A percentile compares a stretch with the other conserved stretches of the same genome.
These are phyloP conservation scores for Huntiella abstrusa DNA, from an alignment of 2,329 filamentous ascomycete species.

Conservation along the genomic window DNA sequence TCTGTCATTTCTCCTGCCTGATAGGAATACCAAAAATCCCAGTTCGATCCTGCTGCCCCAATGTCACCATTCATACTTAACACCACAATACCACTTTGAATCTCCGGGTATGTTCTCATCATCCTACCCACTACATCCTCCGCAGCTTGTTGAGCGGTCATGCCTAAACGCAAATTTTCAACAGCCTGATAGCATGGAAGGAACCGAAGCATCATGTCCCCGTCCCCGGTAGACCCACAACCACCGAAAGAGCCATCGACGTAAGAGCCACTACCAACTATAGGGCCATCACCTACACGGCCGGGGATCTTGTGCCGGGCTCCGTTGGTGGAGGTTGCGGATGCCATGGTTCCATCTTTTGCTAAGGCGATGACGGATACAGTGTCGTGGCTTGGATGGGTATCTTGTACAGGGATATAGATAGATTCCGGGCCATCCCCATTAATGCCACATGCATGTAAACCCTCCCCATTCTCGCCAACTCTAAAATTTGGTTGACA, in stretches of 20 bases:
- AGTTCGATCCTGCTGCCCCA: slow-evolving; percentile 31
- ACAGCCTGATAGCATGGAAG: slow-evolving; percentile 39
- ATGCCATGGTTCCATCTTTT: slow-evolving; percentile 27
- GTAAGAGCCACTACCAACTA: slow-evolving; percentile 34
- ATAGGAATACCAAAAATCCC: slow-evolving; percentile 35
- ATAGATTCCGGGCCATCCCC: neutral
- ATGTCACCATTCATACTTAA: slow-evolving; percentile 29
- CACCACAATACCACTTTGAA: slow-evolving; percentile 32
- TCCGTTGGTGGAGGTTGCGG: slow-evolving; percentile 37
- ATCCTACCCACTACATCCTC: slow-evolving; percentile 32
- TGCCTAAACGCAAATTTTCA: slow-evolving; percentile 30
- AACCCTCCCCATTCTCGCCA: slow-evolving; percentile 31
- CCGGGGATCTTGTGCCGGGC: slow-evolving; percentile 35
- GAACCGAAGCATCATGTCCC: slow-evolving; percentile 38
- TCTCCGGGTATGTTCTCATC: slow-evolving; percentile 26
- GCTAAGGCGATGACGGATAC: slow-evolving; percentile 33
- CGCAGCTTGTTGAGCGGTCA: slow-evolving; percentile 29
- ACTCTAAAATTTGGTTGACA: slow-evolving; percentile 35
- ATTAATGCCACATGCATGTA: neutral
- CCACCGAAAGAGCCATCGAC: slow-evolving; percentile 34
- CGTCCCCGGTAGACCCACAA: slow-evolving; percentile 37
- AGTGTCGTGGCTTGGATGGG: slow-evolving; percentile 28
- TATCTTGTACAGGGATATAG: neutral
- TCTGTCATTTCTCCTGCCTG: slow-evolving; percentile 28
- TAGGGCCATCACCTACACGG: slow-evolving; percentile 35